These are phyloP conservation scores for Rosa multiflora DNA, from an alignment of 306 rosid genomes.

Conservation along the genomic window DNA sequence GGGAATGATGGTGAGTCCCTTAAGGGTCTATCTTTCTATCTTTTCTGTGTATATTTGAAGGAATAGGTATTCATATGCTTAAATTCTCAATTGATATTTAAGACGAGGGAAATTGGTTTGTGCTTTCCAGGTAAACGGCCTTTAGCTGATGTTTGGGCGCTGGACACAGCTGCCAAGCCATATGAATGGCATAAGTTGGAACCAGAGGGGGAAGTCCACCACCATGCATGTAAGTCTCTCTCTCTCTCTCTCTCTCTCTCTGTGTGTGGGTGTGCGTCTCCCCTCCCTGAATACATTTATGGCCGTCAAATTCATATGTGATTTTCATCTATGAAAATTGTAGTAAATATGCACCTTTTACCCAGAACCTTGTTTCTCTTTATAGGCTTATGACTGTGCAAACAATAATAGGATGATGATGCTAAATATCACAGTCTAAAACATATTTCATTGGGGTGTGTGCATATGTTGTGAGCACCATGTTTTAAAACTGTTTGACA, in stretches of 20 bases:
- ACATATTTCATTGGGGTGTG: background rate
- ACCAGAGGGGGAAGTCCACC: constrained; percentile 99
- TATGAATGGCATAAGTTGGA: constrained; percentile 99
- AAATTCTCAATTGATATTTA: background rate
- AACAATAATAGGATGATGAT: too few relatives aligned
- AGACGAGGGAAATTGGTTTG: constrained; percentile 16
- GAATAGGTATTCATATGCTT: constrained; percentile 1
- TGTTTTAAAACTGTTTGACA: background rate
- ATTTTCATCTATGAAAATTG: too few relatives aligned
- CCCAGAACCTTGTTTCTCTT: too few relatives aligned
- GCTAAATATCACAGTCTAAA: too few relatives aligned
- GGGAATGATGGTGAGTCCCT: constrained; percentile 90
- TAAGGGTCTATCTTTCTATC: constrained; percentile 1
- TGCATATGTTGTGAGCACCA: background rate
- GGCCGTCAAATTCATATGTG: background rate
- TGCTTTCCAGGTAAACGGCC: constrained; percentile 88
- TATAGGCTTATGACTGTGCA: too few relatives aligned
- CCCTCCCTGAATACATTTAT: background rate
- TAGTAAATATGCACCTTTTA: too few relatives aligned
- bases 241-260: constrained; percentile 17
- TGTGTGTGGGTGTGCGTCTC: background rate
- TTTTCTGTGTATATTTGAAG: background rate
- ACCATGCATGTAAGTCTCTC: constrained; percentile 85
- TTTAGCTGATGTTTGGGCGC: constrained; percentile 99
- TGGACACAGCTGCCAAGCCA: constrained; percentile 99